Evolutionary conservation across 345 rosid species (phyloP).

Genomic region (thale cress (Arabidopsis thaliana)): DNA sequence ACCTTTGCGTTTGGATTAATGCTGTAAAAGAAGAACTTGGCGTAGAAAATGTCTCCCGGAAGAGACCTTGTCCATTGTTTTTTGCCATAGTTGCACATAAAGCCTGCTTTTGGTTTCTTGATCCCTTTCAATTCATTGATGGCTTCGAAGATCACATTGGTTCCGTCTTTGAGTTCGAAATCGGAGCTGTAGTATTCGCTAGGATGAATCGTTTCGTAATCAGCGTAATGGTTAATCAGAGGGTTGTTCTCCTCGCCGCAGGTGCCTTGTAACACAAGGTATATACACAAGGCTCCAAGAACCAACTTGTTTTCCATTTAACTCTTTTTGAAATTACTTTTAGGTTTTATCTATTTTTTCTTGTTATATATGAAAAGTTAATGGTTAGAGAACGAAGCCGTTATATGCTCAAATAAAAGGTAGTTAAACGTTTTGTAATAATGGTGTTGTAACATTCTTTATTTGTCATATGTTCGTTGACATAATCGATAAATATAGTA

Average conservation of each 20-base stretch:
- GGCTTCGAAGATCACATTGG: slow-evolving; percentile 44
- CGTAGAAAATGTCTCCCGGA: slow-evolving; percentile 41
- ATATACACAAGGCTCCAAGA: slow-evolving; percentile 27
- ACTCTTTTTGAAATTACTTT: background rate
- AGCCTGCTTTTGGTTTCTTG: slow-evolving; percentile 48
- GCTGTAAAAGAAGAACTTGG: slow-evolving; percentile 37
- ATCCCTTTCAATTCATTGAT: slow-evolving; percentile 40
- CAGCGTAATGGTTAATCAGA: slow-evolving; percentile 36
- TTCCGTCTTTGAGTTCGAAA: slow-evolving; percentile 43
- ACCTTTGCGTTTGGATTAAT: slow-evolving; percentile 36
- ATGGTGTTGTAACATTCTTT: slow-evolving; percentile 25
- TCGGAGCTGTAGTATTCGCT: slow-evolving; percentile 45
- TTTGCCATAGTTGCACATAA: slow-evolving; percentile 19
- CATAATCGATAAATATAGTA: slow-evolving; percentile 15
- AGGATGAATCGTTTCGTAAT: slow-evolving; percentile 41
- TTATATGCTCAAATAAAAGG: background rate
- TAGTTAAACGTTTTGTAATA: background rate
- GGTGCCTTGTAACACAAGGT: slow-evolving; percentile 37
- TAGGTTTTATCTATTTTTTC: background rate
- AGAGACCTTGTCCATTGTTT: slow-evolving; percentile 34
- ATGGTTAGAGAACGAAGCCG: background rate
- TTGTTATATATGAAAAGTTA: background rate
- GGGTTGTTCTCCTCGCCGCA: slow-evolving; percentile 22
- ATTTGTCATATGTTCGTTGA: slow-evolving; percentile 34
- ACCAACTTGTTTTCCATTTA: slow-evolving; percentile 10